Percentiles rank a stretch among this genome's conserved stretches.
Conservation (phyloP, 306 rosid species). For the Ormosia semicastrata region DNA sequence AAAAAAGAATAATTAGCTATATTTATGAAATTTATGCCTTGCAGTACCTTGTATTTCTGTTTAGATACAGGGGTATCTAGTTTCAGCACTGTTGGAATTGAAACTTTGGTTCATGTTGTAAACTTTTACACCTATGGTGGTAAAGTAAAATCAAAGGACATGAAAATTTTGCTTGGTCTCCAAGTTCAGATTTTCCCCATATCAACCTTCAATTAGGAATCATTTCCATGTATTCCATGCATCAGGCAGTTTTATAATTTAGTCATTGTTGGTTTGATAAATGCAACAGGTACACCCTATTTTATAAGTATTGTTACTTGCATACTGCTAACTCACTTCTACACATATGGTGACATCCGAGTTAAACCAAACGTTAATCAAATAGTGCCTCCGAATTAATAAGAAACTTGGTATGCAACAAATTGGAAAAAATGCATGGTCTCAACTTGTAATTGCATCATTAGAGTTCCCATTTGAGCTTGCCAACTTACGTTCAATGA, state of each 20-base stretch:
- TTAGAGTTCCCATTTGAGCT: background rate
- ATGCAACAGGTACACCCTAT: background rate
- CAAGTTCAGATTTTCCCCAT: background rate
- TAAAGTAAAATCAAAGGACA: background rate
- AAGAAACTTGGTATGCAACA: background rate
- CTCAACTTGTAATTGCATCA: slow-evolving; percentile 8
- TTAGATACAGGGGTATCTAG: background rate
- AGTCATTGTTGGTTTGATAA: background rate
- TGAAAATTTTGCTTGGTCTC: background rate
- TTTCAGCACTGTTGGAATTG: background rate
- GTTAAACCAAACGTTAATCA: background rate
- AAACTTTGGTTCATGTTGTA: background rate
- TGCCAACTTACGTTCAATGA: background rate
- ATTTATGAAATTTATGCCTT: background rate
- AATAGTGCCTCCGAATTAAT: background rate
- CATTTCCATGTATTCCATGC: background rate
- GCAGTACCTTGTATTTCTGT: background rate
- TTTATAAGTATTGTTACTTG: background rate
- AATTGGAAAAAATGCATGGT: background rate
- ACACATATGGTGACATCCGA: background rate
- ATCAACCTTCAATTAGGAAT: background rate
- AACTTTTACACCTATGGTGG: background rate
- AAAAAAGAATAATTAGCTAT: background rate
- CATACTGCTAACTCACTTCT: background rate
- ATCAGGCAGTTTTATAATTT: background rate